Evolutionary conservation across 2,329 filamentous ascomycete genomes (phyloP).

Genomic region (Proliferodiscus dingleyae): DNA sequence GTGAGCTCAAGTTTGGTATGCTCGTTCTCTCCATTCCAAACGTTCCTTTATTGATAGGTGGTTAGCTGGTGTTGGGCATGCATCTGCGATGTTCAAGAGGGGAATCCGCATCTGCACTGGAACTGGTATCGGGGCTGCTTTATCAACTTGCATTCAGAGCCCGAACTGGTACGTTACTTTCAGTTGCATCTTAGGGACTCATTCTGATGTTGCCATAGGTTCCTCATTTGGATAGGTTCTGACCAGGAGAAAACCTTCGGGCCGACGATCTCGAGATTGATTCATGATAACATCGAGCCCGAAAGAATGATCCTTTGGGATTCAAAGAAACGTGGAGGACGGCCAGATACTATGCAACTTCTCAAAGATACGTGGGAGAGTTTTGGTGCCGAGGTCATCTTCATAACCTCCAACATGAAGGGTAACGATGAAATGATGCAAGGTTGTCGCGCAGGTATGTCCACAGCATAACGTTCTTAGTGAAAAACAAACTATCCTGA

Average conservation of each 20-base stretch:
- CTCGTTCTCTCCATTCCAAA: neutral
- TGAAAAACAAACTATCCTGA: slow-evolving; percentile 8
- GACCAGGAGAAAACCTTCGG: slow-evolving; percentile 40
- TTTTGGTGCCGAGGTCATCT: slow-evolving; percentile 39
- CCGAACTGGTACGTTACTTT: slow-evolving; percentile 31
- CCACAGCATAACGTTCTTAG: neutral
- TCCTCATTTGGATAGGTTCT: slow-evolving; percentile 40
- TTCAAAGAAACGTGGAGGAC: slow-evolving; percentile 37
- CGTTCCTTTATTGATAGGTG: slow-evolving; percentile 13
- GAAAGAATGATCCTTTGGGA: slow-evolving; percentile 41
- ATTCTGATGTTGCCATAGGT: slow-evolving; percentile 27
- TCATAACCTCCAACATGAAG: slow-evolving; percentile 39
- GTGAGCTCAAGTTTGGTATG: slow-evolving; percentile 39
- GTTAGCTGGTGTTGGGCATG: slow-evolving; percentile 38
- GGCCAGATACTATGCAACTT: slow-evolving; percentile 35
- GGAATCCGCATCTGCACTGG: slow-evolving; percentile 39
- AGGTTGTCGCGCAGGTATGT: slow-evolving; percentile 36
- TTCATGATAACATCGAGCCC: slow-evolving; percentile 37
- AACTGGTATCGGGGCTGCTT: slow-evolving; percentile 38
- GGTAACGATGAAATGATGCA: slow-evolving; percentile 42
- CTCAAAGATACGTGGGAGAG: slow-evolving; percentile 37
- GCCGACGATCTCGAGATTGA: slow-evolving; percentile 35
- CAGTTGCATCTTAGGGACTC: neutral
- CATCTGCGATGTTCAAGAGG: slow-evolving; percentile 39
- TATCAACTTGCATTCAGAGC: slow-evolving; percentile 39